Evolutionary conservation across 768 basidiomycete genomes (phyloP).

Genomic region (Tricholoma saponaceum): DNA sequence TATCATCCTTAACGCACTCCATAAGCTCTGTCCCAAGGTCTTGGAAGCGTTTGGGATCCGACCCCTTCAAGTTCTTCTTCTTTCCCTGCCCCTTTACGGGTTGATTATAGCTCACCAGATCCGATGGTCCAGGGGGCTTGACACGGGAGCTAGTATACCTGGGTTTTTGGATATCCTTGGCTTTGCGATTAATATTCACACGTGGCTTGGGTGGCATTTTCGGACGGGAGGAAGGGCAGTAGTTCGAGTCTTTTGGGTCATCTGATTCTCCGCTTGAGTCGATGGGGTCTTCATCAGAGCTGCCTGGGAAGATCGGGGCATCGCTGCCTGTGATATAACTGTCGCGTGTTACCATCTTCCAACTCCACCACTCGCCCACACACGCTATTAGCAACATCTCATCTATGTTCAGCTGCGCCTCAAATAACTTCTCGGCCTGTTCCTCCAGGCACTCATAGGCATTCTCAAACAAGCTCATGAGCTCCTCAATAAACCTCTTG

Average conservation of each 20-base stretch:
- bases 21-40: not conserved
- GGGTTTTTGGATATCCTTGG: too few species aligned
- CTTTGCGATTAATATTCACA: too few species aligned
- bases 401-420: not conserved
- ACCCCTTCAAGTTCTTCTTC: not conserved
- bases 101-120: not conserved
- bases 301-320: too few species aligned
- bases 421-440: not conserved
- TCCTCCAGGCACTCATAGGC: not conserved
- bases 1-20: not conserved
- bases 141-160: too few species aligned
- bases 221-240: too few species aligned
- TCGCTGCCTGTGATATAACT: not conserved
- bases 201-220: too few species aligned
- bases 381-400: not conserved
- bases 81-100: not conserved
- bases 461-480: not conserved
- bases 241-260: too few species aligned
- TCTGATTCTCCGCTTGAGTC: too few species aligned
- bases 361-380: not conserved
- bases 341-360: not conserved
- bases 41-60: not conserved
- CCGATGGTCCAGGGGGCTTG: too few species aligned
- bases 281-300: not conserved
- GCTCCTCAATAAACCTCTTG: not conserved